Conservation (phyloP, 768 basidiomycete genomes). For the Amanita thiersii region DNA sequence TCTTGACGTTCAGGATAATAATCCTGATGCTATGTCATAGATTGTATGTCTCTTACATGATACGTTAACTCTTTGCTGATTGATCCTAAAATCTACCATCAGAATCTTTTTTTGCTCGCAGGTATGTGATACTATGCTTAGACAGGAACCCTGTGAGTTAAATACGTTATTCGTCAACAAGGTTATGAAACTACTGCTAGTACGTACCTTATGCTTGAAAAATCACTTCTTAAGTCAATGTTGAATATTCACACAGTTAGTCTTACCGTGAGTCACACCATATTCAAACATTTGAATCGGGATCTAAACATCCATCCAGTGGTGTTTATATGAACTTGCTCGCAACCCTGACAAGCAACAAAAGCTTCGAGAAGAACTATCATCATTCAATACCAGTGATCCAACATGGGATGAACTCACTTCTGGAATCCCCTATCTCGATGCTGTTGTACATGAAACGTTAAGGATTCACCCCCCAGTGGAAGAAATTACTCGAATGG, state of each 20-base stretch:
- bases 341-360: conserved; percentile 13
- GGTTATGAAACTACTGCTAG: conserved; percentile 17
- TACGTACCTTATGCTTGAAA: conserved; percentile 4
- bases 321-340: conserved; percentile 17
- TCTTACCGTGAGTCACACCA: neutral
- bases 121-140: neutral
- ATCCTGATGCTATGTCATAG: neutral
- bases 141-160: no score
- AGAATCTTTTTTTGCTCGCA: conserved; percentile 15
- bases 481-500: conserved; percentile 20
- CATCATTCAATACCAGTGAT: conserved; percentile 14
- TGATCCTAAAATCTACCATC: neutral
- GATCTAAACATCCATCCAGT: conserved; percentile 9
- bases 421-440: conserved; percentile 35
- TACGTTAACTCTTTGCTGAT: no score
- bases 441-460: conserved; percentile 30
- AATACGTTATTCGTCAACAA: neutral
- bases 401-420: conserved; percentile 34
- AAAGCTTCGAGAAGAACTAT: conserved; percentile 13
- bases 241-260: neutral
- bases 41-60: no score
- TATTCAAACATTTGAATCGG: neutral
- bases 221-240: neutral
- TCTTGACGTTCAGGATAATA: no score
- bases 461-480: conserved; percentile 28